Base-by-base conservation (phyloP, 225 moss, liverwort and hornwort genomes). In the Asterella californica region DNA sequence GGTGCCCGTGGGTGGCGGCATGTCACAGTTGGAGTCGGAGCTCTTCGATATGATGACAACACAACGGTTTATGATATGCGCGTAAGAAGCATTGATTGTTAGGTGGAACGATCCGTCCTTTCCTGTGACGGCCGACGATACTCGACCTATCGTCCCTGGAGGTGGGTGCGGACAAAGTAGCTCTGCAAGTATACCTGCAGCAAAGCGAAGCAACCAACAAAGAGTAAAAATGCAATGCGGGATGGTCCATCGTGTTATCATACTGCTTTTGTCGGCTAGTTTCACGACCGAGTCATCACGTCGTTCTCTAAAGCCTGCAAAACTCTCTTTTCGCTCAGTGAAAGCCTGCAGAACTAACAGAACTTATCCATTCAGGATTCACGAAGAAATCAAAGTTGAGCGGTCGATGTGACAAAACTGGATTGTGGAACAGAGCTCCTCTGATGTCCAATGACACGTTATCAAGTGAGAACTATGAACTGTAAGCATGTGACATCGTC, bases 141-240 rank as follows among this genome's bases (percentile, higher is more conserved):
- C 32, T 50, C 10, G 18, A 50, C 29, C n/a, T 29, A 74, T 46
- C 29, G 38, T 18, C 36, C 33, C 34, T 32, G 65, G 78, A 10
- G 78, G 66, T 48, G 78, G 78, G 50, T 78, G 78, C 4, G 78
- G 78, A 49, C 78, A 78, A 32, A 78, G 66, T 18, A 78, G 66
- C 21, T 29, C 6, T 15, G 63, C 78, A 14, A 67, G 21, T 11
- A 52, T 24, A 19, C 48, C 78, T 78, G 66, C 78, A 50, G 8
- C 60, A 62, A 29, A 77, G 37, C 11, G 12, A 59, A 59, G 38
- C 27, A 77, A 3, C 38, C n/a, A 63, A 61, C 15, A 21, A 60
- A 21, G 37, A 46, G 21, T 27, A 33, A 38, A n/a, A 45, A 34
- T 33, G 33, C 9, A 76, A 37, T 2, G 9, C 10, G 74, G 6